These are phyloP conservation scores for Clonostachys rhizophaga DNA, from an alignment of 2,329 filamentous ascomycete species.

Conservation along the genomic window DNA sequence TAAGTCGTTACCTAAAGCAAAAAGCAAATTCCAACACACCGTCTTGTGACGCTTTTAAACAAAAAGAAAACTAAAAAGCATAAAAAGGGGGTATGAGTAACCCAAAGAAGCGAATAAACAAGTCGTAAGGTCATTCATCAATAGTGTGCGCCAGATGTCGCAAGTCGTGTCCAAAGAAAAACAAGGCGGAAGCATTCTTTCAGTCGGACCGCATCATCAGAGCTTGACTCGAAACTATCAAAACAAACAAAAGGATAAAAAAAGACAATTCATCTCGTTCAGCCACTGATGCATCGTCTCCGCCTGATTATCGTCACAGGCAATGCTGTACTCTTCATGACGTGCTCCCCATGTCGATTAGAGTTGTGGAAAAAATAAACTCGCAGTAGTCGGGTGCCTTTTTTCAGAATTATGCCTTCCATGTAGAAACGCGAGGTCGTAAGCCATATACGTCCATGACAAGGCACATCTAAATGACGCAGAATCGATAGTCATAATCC, in stretches of 20 bases:
- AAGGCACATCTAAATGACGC: slow-evolving; percentile 23
- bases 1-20: neutral
- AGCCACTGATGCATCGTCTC: neutral
- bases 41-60: neutral
- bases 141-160: neutral
- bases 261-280: neutral
- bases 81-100: neutral
- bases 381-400: neutral
- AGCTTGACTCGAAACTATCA: neutral
- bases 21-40: neutral
- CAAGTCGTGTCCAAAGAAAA: neutral
- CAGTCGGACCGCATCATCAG: neutral
- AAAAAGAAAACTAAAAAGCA: neutral
- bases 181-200: neutral
- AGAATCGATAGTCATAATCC: slow-evolving; percentile 29
- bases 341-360: slow-evolving; percentile 20
- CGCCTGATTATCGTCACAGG: slow-evolving; percentile 4
- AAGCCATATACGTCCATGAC: slow-evolving; percentile 34
- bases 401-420: slow-evolving; percentile 15
- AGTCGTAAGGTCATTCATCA: neutral
- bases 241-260: slow-evolving; percentile 2
- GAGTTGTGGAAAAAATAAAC: neutral
- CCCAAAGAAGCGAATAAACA: too few relatives aligned
- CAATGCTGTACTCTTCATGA: slow-evolving; percentile 17
- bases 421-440: slow-evolving; percentile 36